Conservation (phyloP, 2,329 filamentous ascomycete genomes). For the Ramichloridium luteum region DNA sequence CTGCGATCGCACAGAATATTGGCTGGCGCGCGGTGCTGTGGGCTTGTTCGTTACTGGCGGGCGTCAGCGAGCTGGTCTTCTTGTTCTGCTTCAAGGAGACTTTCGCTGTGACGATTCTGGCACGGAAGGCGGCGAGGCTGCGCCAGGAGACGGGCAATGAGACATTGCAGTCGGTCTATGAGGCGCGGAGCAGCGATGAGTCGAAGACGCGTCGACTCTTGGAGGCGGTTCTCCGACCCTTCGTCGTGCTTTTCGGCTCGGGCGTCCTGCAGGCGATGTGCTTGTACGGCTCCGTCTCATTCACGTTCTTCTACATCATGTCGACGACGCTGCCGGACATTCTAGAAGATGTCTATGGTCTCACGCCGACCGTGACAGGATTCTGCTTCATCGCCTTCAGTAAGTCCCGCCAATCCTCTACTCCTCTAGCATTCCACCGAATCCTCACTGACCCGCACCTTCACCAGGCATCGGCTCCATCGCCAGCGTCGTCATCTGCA, state of each 20-base stretch:
- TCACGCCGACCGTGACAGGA: conserved; percentile 41
- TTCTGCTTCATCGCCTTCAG: conserved; percentile 45
- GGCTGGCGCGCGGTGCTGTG: conserved; percentile 46
- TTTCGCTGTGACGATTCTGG: conserved; percentile 46
- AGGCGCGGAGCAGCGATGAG: conserved; percentile 6
- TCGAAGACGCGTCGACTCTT: conserved; percentile 21
- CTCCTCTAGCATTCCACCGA: not conserved
- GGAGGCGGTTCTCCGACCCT: conserved; percentile 30
- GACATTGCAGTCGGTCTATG: conserved; percentile 11
- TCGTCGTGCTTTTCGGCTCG: conserved; percentile 35
- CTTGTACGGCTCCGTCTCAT: conserved; percentile 31
- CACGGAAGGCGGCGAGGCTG: conserved; percentile 27
- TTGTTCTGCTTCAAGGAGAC: conserved; percentile 46
- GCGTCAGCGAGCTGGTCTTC: conserved; percentile 38
- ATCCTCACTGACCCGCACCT: no score
- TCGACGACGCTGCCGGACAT: conserved; percentile 35
- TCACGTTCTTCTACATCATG: conserved; percentile 36
- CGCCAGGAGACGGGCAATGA: conserved; percentile 12
- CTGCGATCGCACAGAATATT: conserved; percentile 41
- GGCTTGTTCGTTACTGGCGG: conserved; percentile 38
- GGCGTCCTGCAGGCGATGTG: conserved; percentile 43
- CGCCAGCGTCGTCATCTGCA: conserved; percentile 26
- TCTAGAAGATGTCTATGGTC: conserved; percentile 29
- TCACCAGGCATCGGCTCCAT: conserved; percentile 31
- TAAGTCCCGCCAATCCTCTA: conserved; percentile 14